A percentile compares a stretch with the other conserved stretches of the same genome.
These are phyloP conservation scores for Phallus indusiatus DNA, from an alignment of 768 basidiomycete genomes.

Conservation along the genomic window DNA sequence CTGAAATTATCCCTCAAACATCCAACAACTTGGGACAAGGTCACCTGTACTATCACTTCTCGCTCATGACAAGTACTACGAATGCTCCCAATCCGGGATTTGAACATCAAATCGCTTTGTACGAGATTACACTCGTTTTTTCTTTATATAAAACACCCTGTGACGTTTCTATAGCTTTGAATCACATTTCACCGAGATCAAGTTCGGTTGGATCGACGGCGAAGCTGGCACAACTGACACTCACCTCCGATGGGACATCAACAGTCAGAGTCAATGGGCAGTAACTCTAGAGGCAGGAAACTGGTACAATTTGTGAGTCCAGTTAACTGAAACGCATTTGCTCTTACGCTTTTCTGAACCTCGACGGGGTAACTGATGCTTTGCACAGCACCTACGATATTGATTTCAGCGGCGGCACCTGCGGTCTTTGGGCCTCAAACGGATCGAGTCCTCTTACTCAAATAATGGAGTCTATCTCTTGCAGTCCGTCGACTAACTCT, in stretches of 20 bases:
- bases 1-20: conserved; percentile 32
- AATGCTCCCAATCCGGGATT: conserved; percentile 42
- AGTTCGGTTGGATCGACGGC: conserved; percentile 37
- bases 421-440: conserved; percentile 51
- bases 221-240: conserved; percentile 29
- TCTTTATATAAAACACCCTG: too few relatives aligned
- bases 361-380: background rate
- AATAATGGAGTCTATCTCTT: conserved; percentile 38
- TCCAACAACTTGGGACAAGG: conserved; percentile 46
- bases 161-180: conserved; percentile 4
- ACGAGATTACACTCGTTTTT: conserved; percentile 32
- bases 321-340: conserved; percentile 6
- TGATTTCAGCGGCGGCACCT: conserved; percentile 42
- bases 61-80: conserved; percentile 35
- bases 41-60: conserved; percentile 56
- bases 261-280: conserved; percentile 37
- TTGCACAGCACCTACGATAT: conserved; percentile 13
- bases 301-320: conserved; percentile 60
- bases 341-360: too few relatives aligned
- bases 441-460: conserved; percentile 37
- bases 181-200: conserved; percentile 27
- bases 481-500: conserved; percentile 47
- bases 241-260: conserved; percentile 45
- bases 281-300: conserved; percentile 40
- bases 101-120: conserved; percentile 49